Base-by-base conservation (phyloP, 2,329 filamentous ascomycete genomes). In the Arthrobotrys sinensis region DNA sequence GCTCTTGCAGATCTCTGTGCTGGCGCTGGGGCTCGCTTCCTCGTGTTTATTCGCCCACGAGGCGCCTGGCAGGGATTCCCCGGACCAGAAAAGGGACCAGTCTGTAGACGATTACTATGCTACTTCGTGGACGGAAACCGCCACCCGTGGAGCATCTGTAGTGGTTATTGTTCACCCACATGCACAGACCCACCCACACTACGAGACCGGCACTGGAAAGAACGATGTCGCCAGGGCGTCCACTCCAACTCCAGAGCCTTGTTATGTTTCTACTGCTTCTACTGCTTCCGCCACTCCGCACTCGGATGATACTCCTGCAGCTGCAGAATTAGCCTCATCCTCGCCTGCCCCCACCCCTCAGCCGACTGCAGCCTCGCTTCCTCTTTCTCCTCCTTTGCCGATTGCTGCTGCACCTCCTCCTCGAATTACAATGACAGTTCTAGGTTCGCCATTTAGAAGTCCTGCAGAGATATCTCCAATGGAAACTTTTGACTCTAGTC, bases 131-230 rank as follows among this genome's bases (percentile, higher is more conserved):
- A 71, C 52, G 2, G 62, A 72, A 45, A 67, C 67, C 11, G 53
- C 53, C 21, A 68, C 62, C 24, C 52, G 36, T 16, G 36, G 40
- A 32, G 40, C n/a, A 4, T 63, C 36, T 12, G 53, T 72, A 12
- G 36, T 67, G 52, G 48, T 72, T 28, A 28, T 78, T n/a, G 60
- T 78, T 28, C 67, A 68, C 50, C 67, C 62, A n/a, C 75, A 77
- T 45, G 32, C 43, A 7, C 16, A 48, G 19, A 50, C 14, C 7
- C 55, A 52, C 43, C 28, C 55, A 32, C 53, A 63, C 45, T 36
- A 70, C 52, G 28, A 55, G 67, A 8, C 62, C 19, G 40, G 19
- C 28, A 52, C 19, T 34, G 21, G 10, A 14, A 28, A 14, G 16
- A 43, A 38, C 19, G 66, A 36, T 40, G 53, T 34, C 6, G 53